A percentile compares a stretch with the other conserved stretches of the same genome.
Evolutionary conservation across 768 basidiomycete genomes (phyloP).

Genomic region (Kwoniella sp.): DNA sequence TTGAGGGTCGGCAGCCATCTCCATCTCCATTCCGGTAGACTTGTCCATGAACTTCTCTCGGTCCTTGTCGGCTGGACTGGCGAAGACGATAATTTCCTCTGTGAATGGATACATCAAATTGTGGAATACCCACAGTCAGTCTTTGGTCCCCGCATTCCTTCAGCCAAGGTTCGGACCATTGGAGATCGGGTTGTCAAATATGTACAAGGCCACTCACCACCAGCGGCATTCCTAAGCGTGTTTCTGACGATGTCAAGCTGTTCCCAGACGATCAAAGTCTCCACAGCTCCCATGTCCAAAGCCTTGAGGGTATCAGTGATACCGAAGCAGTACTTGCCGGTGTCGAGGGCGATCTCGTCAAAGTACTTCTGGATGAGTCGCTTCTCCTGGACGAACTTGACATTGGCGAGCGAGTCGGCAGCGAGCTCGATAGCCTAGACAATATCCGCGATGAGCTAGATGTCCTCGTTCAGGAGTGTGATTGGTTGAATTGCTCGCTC

Average conservation of each 20-base stretch:
- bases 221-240: slow-evolving; percentile 84
- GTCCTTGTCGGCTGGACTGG: slow-evolving; percentile 76
- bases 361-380: slow-evolving; percentile 96
- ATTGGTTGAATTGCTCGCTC: no score
- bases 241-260: slow-evolving; percentile 90
- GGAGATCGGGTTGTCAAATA: no score
- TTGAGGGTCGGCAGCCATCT: slow-evolving; percentile 76
- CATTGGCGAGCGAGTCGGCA: slow-evolving; percentile 91
- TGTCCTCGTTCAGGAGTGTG: neutral
- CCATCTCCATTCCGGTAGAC: slow-evolving; percentile 94
- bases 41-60: slow-evolving; percentile 94
- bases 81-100: slow-evolving; percentile 84
- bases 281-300: slow-evolving; percentile 92
- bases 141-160: no score
- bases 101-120: slow-evolving; percentile 4
- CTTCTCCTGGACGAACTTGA: slow-evolving; percentile 99
- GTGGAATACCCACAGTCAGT: no score
- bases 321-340: slow-evolving; percentile 94
- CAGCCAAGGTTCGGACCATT: no score
- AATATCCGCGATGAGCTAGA: neutral
- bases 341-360: slow-evolving; percentile 98
- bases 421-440: slow-evolving; percentile 91
- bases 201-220: slow-evolving; percentile 66
- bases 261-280: slow-evolving; percentile 98
- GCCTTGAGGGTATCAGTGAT: slow-evolving; percentile 95